A percentile compares a stretch with the other conserved stretches of the same genome.
phyloP scores from a whole-genome alignment of 345 rosid species.

The Gossypium ekmanianum region DNA sequence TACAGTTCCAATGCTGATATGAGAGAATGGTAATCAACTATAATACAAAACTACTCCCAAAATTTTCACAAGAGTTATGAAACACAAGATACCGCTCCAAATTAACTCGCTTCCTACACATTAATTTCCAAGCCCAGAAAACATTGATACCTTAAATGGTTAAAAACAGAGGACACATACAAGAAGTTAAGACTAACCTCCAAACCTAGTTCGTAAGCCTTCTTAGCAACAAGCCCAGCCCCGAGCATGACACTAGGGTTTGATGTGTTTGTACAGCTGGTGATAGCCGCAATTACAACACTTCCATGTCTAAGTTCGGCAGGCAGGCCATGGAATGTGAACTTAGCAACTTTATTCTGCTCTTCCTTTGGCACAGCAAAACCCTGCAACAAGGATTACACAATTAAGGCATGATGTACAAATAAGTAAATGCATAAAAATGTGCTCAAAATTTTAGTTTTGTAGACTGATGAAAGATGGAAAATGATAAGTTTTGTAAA shows the following conservation, averaged over 20 bases:
- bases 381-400: conserved; percentile 45
- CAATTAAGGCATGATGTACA: not conserved
- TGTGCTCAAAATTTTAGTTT: not conserved
- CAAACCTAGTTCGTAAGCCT: conserved; percentile 90
- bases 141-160: not conserved
- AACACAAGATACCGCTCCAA: not conserved
- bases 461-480: not conserved
- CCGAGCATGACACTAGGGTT: conserved; percentile 99
- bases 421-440: not conserved
- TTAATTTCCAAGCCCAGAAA: not conserved
- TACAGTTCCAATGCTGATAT: not conserved
- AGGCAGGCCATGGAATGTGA: conserved; percentile 78
- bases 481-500: not conserved
- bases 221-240: conserved; percentile 96
- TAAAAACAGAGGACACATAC: not conserved
- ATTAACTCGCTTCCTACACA: not conserved
- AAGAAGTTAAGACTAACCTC: conserved; percentile 46
- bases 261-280: conserved; percentile 97
- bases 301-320: conserved; percentile 95
- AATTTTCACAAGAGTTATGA: not conserved
- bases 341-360: conserved; percentile 64
- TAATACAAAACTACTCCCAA: not conserved
- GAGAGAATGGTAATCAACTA: not conserved
- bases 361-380: conserved; percentile 87
- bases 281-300: conserved; percentile 98